phyloP scores from a whole-genome alignment of 2,329 filamentous ascomycete genomes.

The Microdochium paspali region DNA sequence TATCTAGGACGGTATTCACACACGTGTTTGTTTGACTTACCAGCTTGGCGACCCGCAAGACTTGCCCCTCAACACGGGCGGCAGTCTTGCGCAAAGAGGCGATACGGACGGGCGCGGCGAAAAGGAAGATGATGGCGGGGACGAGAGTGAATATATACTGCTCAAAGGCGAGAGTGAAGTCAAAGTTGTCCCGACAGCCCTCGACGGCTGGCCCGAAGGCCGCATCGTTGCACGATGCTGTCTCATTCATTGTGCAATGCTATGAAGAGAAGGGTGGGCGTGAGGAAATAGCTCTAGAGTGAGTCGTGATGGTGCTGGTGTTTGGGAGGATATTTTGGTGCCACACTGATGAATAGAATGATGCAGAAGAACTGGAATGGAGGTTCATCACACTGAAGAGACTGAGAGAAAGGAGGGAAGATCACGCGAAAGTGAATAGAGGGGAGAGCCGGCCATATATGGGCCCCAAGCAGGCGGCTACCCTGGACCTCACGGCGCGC shows the following conservation, averaged over 20 bases:
- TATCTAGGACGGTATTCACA: background rate
- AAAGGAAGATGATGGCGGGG: background rate
- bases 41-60: background rate
- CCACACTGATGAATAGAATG: no score
- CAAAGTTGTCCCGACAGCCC: slow-evolving; percentile 14
- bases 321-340: background rate
- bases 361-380: no score
- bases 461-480: no score
- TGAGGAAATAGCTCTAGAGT: background rate
- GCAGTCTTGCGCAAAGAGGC: background rate
- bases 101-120: background rate
- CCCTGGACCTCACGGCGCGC: no score
- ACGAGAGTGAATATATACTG: slow-evolving; percentile 13
- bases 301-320: background rate
- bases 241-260: background rate
- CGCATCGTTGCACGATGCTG: background rate
- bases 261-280: background rate
- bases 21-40: background rate
- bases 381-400: no score
- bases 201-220: background rate
- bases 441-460: no score
- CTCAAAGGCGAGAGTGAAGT: slow-evolving; percentile 20
- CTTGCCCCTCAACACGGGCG: background rate
- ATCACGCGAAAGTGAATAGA: no score
- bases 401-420: no score